phyloP scores from a whole-genome alignment of 2,329 filamentous ascomycete species.

The Gnomoniopsis sp. region DNA sequence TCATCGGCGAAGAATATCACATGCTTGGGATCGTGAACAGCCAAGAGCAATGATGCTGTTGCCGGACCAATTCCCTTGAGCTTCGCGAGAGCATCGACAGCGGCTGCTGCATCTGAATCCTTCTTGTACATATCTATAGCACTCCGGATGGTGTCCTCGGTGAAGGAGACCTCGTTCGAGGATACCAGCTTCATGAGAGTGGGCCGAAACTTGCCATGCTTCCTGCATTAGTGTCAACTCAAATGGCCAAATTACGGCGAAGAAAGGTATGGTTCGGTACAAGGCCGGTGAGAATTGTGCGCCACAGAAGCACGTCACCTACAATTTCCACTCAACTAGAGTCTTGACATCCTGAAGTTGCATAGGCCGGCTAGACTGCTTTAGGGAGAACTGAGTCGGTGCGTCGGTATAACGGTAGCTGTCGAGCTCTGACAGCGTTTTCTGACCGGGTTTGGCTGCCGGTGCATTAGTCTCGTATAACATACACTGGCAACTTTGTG shows the following conservation, averaged over 20 bases:
- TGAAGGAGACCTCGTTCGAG: conserved; percentile 52
- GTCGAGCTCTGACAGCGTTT: conserved; percentile 56
- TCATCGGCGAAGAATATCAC: conserved; percentile 80
- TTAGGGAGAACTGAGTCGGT: conserved; percentile 39
- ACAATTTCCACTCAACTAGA: conserved; percentile 72
- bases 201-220: conserved; percentile 60
- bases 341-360: conserved; percentile 54
- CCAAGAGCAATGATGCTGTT: conserved; percentile 71
- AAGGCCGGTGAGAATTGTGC: background rate
- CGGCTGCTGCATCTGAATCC: conserved; percentile 32
- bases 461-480: conserved; percentile 1
- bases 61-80: conserved; percentile 77
- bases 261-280: background rate
- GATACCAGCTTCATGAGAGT: conserved; percentile 57
- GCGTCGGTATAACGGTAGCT: conserved; percentile 56
- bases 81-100: conserved; percentile 52
- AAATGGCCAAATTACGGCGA: background rate
- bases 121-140: conserved; percentile 47
- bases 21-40: conserved; percentile 55
- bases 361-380: conserved; percentile 38
- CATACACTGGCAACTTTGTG: background rate
- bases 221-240: conserved; percentile 34
- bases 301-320: conserved; percentile 27
- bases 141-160: conserved; percentile 46
- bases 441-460: conserved; percentile 46